Base-by-base conservation (phyloP, 2,329 filamentous ascomycete species). In the Fusarium chaquense region DNA sequence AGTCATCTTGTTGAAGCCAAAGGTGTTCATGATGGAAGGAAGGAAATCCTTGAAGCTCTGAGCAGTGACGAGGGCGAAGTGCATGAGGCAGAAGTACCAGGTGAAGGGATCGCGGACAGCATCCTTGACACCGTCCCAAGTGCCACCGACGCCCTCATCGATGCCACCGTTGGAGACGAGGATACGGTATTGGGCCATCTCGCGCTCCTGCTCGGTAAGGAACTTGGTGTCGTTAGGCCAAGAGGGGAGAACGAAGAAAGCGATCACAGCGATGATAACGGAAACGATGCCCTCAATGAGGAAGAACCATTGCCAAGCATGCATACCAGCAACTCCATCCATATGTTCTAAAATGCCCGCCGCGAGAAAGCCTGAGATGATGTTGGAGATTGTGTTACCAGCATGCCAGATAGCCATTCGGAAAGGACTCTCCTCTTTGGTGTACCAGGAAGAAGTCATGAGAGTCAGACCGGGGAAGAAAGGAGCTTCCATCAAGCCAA, bases 401-500 rank as follows among this genome's bases (percentile, higher is more conserved):
- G 81, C 82, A 67, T 83, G 82, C 76, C 83, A 80, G 12, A 84
- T 78, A 4, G 79, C 82, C 75, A 83, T 84, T 0, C 83, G 77
- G 22, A 81, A 77, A 0, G 81, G 82, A 4, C 78, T 75, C 58
- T 85, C 82, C 28, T 78, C 73, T 50, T 82, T 82, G 2, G 80
- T 84, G 53, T 84, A 84, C 83, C 83, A 84, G 2, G 81, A 83
- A 0, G 81, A 83, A 11, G 79, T 80, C 72, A 83, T 59, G 2
- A 65, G 60, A 0, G 62, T 65, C 33, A 65, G 52, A 33, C 62
- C 62, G 0, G 85, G 84, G 13, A 85, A 80, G 72, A 85, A 86
- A 0, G 77, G 78, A 1, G 76, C 78, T 43, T 80, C 78, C 22
- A 76, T 74, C 28, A 80, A 18, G 1, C 78, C 78, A 1, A 79